A percentile compares a stretch with the other conserved stretches of the same genome.
Conservation (phyloP, 306 rosid genomes). For the Cicer judaicum region DNA sequence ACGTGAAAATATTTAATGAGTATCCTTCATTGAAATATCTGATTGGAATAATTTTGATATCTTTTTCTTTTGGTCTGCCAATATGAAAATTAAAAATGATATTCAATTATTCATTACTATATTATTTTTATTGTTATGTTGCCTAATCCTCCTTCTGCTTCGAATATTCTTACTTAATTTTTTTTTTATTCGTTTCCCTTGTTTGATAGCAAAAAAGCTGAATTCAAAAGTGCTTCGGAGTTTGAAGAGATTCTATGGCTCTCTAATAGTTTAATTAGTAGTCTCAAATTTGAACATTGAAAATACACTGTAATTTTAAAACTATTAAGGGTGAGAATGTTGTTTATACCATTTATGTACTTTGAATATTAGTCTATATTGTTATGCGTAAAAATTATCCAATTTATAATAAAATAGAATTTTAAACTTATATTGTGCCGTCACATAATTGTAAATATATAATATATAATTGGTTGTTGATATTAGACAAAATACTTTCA, state of each 20-base stretch:
- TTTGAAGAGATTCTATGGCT: not conserved
- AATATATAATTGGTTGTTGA: not conserved
- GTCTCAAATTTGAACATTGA: not conserved
- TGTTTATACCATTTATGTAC: not conserved
- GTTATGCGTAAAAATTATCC: not conserved
- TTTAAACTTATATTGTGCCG: slow-evolving; percentile 26
- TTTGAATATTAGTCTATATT: not conserved
- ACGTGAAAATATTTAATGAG: slow-evolving; percentile 39
- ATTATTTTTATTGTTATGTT: slow-evolving; percentile 18
- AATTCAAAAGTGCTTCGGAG: not conserved
- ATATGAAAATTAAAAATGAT: not conserved
- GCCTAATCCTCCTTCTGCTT: slow-evolving; percentile 31
- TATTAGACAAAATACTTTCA: slow-evolving; percentile 40
- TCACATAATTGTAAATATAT: slow-evolving; percentile 11
- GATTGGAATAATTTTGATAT: not conserved
- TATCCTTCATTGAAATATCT: not conserved
- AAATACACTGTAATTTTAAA: not conserved
- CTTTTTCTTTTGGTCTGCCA: not conserved
- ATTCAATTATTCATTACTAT: not conserved
- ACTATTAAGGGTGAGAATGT: not conserved
- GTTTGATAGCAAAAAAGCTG: slow-evolving; percentile 21
- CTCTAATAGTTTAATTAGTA: not conserved
- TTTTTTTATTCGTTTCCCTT: slow-evolving; percentile 12
- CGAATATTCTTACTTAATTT: slow-evolving; percentile 38
- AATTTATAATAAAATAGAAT: not conserved